Percentiles rank a stretch among this genome's conserved stretches.
phyloP scores from a whole-genome alignment of 2,329 filamentous ascomycete genomes.

The Diplodia mutila region DNA sequence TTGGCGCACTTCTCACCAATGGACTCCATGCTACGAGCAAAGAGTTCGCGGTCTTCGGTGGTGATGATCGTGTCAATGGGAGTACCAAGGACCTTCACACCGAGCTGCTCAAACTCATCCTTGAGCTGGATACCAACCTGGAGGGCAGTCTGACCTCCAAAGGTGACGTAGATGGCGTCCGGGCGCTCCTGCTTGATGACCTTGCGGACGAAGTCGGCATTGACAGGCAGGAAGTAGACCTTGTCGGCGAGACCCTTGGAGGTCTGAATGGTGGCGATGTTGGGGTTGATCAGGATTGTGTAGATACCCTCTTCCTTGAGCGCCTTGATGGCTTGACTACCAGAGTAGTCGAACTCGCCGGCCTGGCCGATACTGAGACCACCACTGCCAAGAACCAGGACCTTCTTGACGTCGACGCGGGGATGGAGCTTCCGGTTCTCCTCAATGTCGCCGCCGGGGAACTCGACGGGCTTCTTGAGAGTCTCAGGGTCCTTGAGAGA shows the following conservation, averaged over 20 bases:
- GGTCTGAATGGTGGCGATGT: slow-evolving; percentile 98
- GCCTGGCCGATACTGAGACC: slow-evolving; percentile 97
- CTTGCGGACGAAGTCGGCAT: slow-evolving; percentile 95
- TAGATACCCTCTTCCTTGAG: slow-evolving; percentile 98
- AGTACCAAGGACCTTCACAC: slow-evolving; percentile 92
- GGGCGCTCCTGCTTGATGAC: slow-evolving; percentile 94
- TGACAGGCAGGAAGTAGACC: slow-evolving; percentile 98
- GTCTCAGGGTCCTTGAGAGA: slow-evolving; percentile 69
- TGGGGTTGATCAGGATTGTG: slow-evolving; percentile 97
- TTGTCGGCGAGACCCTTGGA: slow-evolving; percentile 98
- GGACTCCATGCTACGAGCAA: slow-evolving; percentile 96
- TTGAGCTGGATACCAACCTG: slow-evolving; percentile 96
- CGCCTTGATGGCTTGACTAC: slow-evolving; percentile 97
- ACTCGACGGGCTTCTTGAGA: slow-evolving; percentile 74
- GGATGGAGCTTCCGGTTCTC: slow-evolving; percentile 80
- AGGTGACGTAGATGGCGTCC: slow-evolving; percentile 96
- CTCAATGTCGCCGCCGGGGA: slow-evolving; percentile 80
- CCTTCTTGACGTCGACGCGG: slow-evolving; percentile 86
- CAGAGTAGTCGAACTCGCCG: slow-evolving; percentile 98
- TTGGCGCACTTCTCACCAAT: slow-evolving; percentile 98
- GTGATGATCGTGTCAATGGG: slow-evolving; percentile 98
- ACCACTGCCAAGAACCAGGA: slow-evolving; percentile 89
- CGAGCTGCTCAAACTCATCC: slow-evolving; percentile 91
- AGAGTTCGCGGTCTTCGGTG: slow-evolving; percentile 95
- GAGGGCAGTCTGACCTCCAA: slow-evolving; percentile 96